These are phyloP conservation scores for Rhizophora mangle DNA, from an alignment of 345 rosid genomes.

Conservation along the genomic window DNA sequence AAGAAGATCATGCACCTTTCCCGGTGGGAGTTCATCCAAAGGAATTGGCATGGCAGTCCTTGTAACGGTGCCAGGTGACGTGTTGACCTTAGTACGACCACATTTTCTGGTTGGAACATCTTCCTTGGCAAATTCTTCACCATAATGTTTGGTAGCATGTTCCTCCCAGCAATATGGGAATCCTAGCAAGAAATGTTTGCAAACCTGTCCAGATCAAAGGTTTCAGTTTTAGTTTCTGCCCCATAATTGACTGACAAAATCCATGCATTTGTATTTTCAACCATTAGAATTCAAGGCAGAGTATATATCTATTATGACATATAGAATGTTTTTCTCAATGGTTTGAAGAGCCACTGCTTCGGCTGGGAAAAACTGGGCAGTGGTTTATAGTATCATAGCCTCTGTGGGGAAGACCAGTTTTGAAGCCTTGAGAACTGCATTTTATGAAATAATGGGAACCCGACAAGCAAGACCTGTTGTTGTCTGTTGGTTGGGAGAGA, in stretches of 20 bases:
- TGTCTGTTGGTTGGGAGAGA: no score
- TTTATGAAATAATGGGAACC: slow-evolving; percentile 93
- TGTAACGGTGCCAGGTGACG: slow-evolving; percentile 4
- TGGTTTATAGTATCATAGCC: slow-evolving; percentile 69
- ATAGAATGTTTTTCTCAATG: neutral
- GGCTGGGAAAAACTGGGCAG: slow-evolving; percentile 75
- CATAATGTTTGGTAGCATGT: slow-evolving; percentile 12
- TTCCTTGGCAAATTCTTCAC: slow-evolving; percentile 17
- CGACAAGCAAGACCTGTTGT: slow-evolving; percentile 56
- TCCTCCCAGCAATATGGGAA: slow-evolving; percentile 52
- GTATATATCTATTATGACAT: no score
- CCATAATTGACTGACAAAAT: no score
- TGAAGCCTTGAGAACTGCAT: slow-evolving; percentile 89
- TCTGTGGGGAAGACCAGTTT: slow-evolving; percentile 93
- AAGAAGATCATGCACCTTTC: slow-evolving; percentile 32
- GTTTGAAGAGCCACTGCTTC: slow-evolving; percentile 65
- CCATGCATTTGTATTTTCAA: no score
- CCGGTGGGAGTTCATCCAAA: slow-evolving; percentile 31
- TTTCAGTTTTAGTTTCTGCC: neutral
- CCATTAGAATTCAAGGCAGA: no score
- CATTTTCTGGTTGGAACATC: neutral
- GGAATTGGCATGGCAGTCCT: slow-evolving; percentile 17
- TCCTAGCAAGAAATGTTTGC: slow-evolving; percentile 43
- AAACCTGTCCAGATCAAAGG: slow-evolving; percentile 31
- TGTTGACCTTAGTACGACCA: neutral